phyloP scores from a whole-genome alignment of 2,329 filamentous ascomycete genomes.

The Moelleriella libera region DNA sequence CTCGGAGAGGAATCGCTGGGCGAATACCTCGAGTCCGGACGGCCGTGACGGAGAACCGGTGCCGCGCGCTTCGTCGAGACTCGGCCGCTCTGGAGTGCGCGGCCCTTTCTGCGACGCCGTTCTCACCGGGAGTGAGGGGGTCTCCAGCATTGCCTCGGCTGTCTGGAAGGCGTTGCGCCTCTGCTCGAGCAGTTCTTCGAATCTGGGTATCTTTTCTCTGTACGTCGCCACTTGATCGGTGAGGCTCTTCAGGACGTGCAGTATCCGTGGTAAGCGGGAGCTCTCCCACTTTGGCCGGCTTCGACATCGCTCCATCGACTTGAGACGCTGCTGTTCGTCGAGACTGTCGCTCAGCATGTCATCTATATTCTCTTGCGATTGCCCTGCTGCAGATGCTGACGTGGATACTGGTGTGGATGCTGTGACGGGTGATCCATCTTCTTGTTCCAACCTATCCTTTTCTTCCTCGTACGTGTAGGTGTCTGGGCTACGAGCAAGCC shows the following conservation, averaged over 20 bases:
- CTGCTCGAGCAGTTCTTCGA: slow-evolving; percentile 56
- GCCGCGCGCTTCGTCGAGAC: slow-evolving; percentile 27
- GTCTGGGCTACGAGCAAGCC: slow-evolving; percentile 65
- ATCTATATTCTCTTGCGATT: no score
- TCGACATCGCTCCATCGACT: slow-evolving; percentile 35
- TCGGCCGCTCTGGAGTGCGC: slow-evolving; percentile 26
- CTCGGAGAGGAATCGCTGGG: slow-evolving; percentile 49
- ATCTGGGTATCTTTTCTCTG: slow-evolving; percentile 51
- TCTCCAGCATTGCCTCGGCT: slow-evolving; percentile 33
- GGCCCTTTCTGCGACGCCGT: slow-evolving; percentile 16
- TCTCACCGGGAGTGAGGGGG: slow-evolving; percentile 12
- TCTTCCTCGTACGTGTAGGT: slow-evolving; percentile 36
- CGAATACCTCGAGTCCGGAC: slow-evolving; percentile 44
- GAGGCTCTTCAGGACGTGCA: slow-evolving; percentile 43
- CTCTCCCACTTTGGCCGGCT: slow-evolving; percentile 38
- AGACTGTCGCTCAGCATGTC: no score
- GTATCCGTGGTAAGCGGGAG: slow-evolving; percentile 36
- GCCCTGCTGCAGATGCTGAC: not conserved
- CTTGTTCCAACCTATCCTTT: slow-evolving; percentile 13
- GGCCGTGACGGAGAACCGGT: slow-evolving; percentile 37
- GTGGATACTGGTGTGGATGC: no score
- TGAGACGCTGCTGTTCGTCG: slow-evolving; percentile 23
- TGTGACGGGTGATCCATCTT: no score
- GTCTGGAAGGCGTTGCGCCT: slow-evolving; percentile 50
- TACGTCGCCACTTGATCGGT: slow-evolving; percentile 49